These are phyloP conservation scores for Marchantia paleacea DNA, from an alignment of 225 moss, liverwort and hornwort genomes.

Conservation along the genomic window DNA sequence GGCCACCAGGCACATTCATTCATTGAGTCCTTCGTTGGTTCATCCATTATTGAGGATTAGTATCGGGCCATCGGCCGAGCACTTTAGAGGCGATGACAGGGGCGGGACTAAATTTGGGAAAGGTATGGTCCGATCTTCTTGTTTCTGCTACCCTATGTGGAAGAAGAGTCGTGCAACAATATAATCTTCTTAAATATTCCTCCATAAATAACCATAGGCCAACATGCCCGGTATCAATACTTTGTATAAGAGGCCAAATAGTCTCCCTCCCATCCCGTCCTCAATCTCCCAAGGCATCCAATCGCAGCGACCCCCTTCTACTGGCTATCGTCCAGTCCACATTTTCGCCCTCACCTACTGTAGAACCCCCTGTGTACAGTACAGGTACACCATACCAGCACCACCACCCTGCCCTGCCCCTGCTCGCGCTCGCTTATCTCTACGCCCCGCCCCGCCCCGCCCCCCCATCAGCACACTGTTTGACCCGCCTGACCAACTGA, in stretches of 20 bases:
- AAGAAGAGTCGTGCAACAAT: neutral
- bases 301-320: neutral
- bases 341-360: neutral
- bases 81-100: neutral
- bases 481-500: neutral
- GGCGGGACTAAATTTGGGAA: neutral
- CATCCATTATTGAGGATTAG: neutral
- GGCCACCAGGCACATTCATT: neutral
- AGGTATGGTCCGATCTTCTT: neutral
- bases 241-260: neutral
- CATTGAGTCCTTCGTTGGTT: neutral
- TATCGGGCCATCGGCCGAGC: neutral
- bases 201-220: neutral
- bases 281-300: neutral
- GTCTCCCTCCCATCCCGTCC: neutral
- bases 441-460: too few relatives aligned
- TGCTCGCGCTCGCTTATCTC: neutral
- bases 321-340: neutral
- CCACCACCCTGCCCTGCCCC: neutral
- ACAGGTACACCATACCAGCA: slow-evolving; percentile 7
- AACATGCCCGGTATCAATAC: neutral
- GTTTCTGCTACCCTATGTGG: neutral
- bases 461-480: neutral
- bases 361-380: neutral
- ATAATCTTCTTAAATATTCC: slow-evolving; percentile 5